Base-by-base conservation (phyloP, 2,329 filamentous ascomycete species). In the Penicillium digitatum region DNA sequence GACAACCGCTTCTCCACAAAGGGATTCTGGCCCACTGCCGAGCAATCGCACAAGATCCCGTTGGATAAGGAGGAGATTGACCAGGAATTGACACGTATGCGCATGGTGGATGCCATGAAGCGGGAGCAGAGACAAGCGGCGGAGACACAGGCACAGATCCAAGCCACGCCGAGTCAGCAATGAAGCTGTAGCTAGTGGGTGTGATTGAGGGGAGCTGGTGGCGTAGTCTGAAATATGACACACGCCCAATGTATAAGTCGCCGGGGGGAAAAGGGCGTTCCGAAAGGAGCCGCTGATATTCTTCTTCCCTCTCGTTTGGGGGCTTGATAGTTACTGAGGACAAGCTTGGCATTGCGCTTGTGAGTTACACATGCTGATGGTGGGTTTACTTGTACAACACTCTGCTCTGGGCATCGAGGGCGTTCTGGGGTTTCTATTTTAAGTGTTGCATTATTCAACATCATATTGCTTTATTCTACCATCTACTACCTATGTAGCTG, bases 1-100 rank as follows among this genome's bases (percentile, higher is more conserved):
- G 94, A 99, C 76, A 83, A 87, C 63, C 87, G 90, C 61, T 99
- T 99, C 80, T 78, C 83, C 45, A 90, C 97, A 1, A 86, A 88
- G 22, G 89, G 88, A 55, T 99, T 99, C 81, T 99, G 94, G 94
- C 94, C 94, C 27, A 90, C 87, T 68, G 80, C 75, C 9, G 74
- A 76, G 56, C 76, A 79, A 59, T 81, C 79, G 59, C 78, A 81
- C 60, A 75, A 74, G 49, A 81, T 82, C n/a, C 79, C 81, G 0
- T 64, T 77, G 20, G 78, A 81, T 42, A 79, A 76, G 12, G 78
- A 80, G 26, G 76, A 81, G 52, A 94, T 99, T 68, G 82, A 87
- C 55, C 82, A 82, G 59, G 94, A 99, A 78, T 79, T 95, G 62
- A 81, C 89, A 69, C 80, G 89, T 61, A 79, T 94, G 72, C 66